These are phyloP conservation scores for Hygrocybe punicea DNA, from an alignment of 768 basidiomycete genomes.

Conservation along the genomic window DNA sequence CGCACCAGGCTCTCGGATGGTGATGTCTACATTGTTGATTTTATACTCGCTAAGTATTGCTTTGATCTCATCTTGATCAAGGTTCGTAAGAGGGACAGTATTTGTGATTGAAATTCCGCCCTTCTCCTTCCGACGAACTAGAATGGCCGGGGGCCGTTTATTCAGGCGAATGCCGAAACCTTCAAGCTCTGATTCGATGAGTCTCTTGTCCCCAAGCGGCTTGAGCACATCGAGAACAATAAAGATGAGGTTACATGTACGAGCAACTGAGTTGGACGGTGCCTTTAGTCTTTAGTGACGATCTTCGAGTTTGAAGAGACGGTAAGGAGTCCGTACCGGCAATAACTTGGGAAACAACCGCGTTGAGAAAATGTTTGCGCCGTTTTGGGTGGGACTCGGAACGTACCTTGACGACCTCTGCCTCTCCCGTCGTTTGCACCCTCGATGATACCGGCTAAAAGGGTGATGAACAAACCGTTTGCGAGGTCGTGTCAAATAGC, in stretches of 20 bases:
- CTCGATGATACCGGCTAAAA: constrained; percentile 90
- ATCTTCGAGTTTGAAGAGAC: constrained; percentile 6
- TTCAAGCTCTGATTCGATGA: constrained; percentile 91
- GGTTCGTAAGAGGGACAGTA: constrained; percentile 92
- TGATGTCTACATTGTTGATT: constrained; percentile 83
- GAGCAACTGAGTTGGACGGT: constrained; percentile 60
- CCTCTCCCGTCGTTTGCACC: constrained; percentile 96
- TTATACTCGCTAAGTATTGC: constrained; percentile 92
- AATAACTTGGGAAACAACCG: constrained; percentile 48
- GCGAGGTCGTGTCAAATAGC: constrained; percentile 26
- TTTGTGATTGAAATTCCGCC: constrained; percentile 94
- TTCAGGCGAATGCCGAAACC: constrained; percentile 98
- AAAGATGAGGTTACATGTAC: constrained; percentile 97
- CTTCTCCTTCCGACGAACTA: constrained; percentile 82
- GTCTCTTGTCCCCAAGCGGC: constrained; percentile 90
- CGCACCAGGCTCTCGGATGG: constrained; percentile 87
- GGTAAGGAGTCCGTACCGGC: constrained; percentile 53
- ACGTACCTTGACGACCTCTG: constrained; percentile 87
- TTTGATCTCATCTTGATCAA: constrained; percentile 94
- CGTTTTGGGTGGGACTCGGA: neutral
- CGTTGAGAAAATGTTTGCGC: constrained; percentile 1
- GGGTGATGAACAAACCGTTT: constrained; percentile 15
- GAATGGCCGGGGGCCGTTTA: constrained; percentile 87
- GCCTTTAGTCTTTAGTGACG: constrained; percentile 8
- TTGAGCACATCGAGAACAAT: constrained; percentile 98